Evolutionary conservation across 164 flowering plant species (phyloP), one percentile per base, ranked within the genome.

Genomic region (Umbellularia californica): DNA sequence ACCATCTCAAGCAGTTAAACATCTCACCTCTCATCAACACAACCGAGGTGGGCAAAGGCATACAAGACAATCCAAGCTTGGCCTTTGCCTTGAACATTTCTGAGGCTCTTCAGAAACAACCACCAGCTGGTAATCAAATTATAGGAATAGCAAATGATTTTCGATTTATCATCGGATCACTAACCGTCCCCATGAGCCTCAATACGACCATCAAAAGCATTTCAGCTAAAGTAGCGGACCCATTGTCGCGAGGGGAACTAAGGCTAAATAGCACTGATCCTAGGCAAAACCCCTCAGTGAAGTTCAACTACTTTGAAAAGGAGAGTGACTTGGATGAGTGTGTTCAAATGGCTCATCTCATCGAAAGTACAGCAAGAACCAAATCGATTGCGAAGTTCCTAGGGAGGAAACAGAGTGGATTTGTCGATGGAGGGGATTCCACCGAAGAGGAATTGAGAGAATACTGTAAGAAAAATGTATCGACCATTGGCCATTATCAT

Each of bases 61-160:
- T 85, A 83, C 62, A 74, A 60, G 90, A 85, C 74, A 81, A 79
- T 68, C 88, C 88, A 15, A 9, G 76, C 52, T 76, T 82, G 19
- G 64, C 78, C 10, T 7, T 82, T 5, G 35, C 64, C 5, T 77
- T 78, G 2, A 79, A 79, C 62, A 23, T 74, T 1, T 22, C 68
- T n/a, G 79, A 80, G 2, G 13, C 66, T 28, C 30, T 30, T 10
- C 41, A 72, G 68, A 58, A 58, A 3, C 68, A 75, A 19, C 65
- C 12, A 4, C 77, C 82, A 25, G 87, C 81, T 22, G 69, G 82
- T 2, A 79, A 83, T 13, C 82, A 75, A 79, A 83, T 82, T 7
- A 77, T 72, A 7, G 86, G 81, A 14, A 80, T 85, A n/a, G 73
- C 86, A 30, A 70, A 79, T 12, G 67, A 75, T 19, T 84, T 65